Evolutionary conservation across 2,329 filamentous ascomycete species (phyloP).

Genomic region (Grosmannia serpens): DNA sequence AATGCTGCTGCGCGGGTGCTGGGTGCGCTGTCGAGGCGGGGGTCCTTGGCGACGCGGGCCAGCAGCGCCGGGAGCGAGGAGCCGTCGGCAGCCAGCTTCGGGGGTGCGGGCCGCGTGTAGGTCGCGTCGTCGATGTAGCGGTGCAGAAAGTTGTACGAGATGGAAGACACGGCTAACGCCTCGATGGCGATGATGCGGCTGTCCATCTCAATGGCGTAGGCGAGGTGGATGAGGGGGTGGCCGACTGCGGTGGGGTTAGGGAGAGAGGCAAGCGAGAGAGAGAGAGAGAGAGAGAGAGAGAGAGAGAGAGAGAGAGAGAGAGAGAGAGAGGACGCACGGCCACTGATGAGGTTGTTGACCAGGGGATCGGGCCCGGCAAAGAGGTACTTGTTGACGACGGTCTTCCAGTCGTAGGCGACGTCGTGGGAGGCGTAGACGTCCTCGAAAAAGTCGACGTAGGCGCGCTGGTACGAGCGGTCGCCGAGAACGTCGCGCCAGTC

Average conservation of each 20-base stretch:
- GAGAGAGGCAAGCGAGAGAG: too few species aligned
- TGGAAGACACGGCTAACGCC: constrained; percentile 58
- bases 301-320: background rate
- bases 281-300: background rate
- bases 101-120: constrained; percentile 54
- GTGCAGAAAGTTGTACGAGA: constrained; percentile 48
- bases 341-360: constrained; percentile 67
- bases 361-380: constrained; percentile 65
- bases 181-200: constrained; percentile 83
- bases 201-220: constrained; percentile 83
- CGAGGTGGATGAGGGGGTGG: constrained; percentile 87
- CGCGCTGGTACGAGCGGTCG: constrained; percentile 70
- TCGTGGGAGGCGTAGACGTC: constrained; percentile 63
- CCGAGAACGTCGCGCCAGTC: constrained; percentile 86
- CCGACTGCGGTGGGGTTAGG: constrained; percentile 34
- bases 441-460: constrained; percentile 91
- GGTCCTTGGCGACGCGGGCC: constrained; percentile 55
- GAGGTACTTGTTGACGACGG: constrained; percentile 63
- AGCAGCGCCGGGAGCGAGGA: constrained; percentile 61
- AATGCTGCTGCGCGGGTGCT: background rate
- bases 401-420: constrained; percentile 74
- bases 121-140: constrained; percentile 60
- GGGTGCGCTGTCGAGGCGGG: constrained; percentile 46
- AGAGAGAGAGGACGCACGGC: constrained; percentile 44
- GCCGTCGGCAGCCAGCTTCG: constrained; percentile 27